Base-by-base conservation (phyloP, 352 stramenopile genomes). In the Phytophthora ramorum region DNA sequence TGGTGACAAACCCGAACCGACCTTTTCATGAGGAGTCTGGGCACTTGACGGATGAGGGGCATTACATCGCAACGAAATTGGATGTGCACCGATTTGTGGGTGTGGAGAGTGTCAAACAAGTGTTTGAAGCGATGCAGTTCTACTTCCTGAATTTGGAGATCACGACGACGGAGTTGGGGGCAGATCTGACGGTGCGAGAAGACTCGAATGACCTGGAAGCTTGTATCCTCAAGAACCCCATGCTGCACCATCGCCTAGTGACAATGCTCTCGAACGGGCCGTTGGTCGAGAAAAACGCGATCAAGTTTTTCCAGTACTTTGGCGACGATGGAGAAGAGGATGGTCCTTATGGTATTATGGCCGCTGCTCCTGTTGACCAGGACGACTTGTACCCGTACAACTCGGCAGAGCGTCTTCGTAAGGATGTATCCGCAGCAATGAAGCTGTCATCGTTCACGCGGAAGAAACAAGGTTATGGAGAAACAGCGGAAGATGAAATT, bases 101-200 rank as follows among this genome's bases (percentile, higher is more conserved):
- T 0, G 32, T 80, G 30, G 48, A 59, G 26, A 75, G 57, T 10
- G 60, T 78, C 0, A 73, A 67, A 7, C 67, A 79, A 49, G 65
- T 83, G 3, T 81, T 78, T 49, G 70, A 85, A 41, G 74, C 66
- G 13, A 51, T 84, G n/a, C 48, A 76, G 12, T 75, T 79, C 35
- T 85, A 78, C 47, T 72, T 77, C 13, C 50, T 75, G 19, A 84
- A 83, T 54, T 58, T 86, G 63, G 70, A 84, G 57, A 82, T 82
- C 52, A 75, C 65, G 6, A 66, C 76, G 12, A 71, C 63, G 4
- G 76, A 81, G 32, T 24, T 66, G 19, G 49, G 76, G 19, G 60
- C 60, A 10, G 67, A 78, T 52, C 58, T 82, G 47, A 80, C 76
- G 22, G 67, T 78, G 35, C 68, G 76, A 38, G 73, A 84, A 35